Evolutionary conservation across 371 early-diverging fungal species (phyloP), one percentile per base, ranked within the genome.

Genomic region (Nematocida homosporus): DNA sequence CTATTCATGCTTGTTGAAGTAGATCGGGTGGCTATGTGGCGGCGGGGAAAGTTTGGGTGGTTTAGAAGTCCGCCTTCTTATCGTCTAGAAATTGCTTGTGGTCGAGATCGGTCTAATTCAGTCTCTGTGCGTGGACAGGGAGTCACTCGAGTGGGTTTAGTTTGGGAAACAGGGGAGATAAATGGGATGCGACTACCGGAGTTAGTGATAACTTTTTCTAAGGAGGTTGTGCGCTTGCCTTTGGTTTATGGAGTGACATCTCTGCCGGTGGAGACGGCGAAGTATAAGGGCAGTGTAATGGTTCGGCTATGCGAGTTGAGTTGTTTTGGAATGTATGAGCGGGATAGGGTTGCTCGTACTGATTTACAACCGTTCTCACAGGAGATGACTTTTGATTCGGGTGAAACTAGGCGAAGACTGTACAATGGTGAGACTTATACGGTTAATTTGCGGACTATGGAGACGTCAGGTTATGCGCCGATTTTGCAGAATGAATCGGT

Each of bases 1-100:
- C 13, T 42, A 5, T 59, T 61, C 63, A 72, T 72, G 75, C 63
- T 72, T 32, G 61, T 61, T 6, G 63, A 60, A 27, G 53, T 72
- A 20, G 63, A 60, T 41, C 18, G 40, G n/a, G 53, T 48, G 41
- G 3, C 30, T 25, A 38, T 72, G 20, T 16, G 38, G 38, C 60
- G 50, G 10, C 48, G 38, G 25, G 63, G 75, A 29, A 4, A 10
- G 5, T 54, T 61, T 51, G 5, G 25, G 10, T 61, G 60, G 61
- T 1, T 61, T 3, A 8, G 38, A 5, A 18, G 18, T 27, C 1
- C 8, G 8, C 61, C 61, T 20, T 20, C 35, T 8, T 63, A 38
- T 30, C 29, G 52, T 2, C 13, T 72, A 13, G 13, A 25, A 4
- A 30, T 72, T 30, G 25, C 27, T 23, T 25, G 10, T 2, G 29